Conservation (phyloP, 2,329 filamentous ascomycete species). For the Coleophoma eucalyptorum region DNA sequence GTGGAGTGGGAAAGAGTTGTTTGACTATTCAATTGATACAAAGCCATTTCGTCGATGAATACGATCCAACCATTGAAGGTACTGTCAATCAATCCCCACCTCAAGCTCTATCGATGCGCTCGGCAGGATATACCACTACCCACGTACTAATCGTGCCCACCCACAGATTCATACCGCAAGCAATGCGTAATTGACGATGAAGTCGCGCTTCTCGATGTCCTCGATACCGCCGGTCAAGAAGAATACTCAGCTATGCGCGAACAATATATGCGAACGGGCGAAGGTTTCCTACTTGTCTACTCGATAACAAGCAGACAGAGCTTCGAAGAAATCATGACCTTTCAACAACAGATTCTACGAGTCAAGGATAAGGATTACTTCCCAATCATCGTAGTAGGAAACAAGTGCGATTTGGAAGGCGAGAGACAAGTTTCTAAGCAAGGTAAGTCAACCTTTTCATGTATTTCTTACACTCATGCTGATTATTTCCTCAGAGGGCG, state of each 20-base stretch:
- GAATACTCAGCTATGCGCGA: constrained; percentile 99
- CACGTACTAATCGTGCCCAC: not conserved
- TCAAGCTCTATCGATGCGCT: constrained; percentile 2
- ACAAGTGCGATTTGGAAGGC: constrained; percentile 96
- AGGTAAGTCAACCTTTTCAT: constrained; percentile 50
- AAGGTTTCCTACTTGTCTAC: constrained; percentile 96
- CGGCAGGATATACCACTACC: too few relatives aligned
- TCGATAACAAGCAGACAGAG: constrained; percentile 96
- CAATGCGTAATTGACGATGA: constrained; percentile 99
- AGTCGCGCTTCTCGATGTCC: constrained; percentile 93
- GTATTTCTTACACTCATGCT: too few relatives aligned
- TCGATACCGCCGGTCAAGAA: constrained; percentile 97
- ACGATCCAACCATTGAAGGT: constrained; percentile 99
- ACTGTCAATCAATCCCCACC: constrained; percentile 27
- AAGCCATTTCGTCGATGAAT: constrained; percentile 98
- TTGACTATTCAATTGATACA: constrained; percentile 93
- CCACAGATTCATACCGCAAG: constrained; percentile 95
- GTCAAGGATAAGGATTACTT: constrained; percentile 99
- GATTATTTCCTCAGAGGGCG: constrained; percentile 64
- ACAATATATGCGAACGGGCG: constrained; percentile 99
- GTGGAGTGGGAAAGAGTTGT: constrained; percentile 98
- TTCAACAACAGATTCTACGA: constrained; percentile 96
- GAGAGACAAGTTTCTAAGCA: constrained; percentile 90
- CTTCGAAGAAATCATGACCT: constrained; percentile 97
- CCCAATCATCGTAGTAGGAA: constrained; percentile 97